phyloP scores from a whole-genome alignment of 805 yeast genomes.

The Saccharomycopsis microspora region DNA sequence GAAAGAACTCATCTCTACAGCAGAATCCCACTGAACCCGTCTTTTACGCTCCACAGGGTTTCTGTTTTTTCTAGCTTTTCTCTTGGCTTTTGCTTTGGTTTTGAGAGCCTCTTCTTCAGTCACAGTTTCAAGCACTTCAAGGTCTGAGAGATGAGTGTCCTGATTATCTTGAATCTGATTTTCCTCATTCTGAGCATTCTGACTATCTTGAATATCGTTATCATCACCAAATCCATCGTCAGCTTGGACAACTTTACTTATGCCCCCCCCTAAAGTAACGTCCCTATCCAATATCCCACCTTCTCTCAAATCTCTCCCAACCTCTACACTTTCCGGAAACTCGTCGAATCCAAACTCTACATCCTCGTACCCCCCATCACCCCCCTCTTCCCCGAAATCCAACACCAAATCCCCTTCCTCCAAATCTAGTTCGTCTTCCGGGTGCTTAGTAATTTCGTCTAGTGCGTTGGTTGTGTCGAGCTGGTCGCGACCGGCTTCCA shows the following conservation, averaged over 20 bases:
- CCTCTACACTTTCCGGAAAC: not conserved
- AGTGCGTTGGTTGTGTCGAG: not conserved
- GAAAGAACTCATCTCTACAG: too few relatives aligned
- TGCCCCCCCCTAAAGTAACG: not conserved
- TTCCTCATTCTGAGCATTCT: not conserved
- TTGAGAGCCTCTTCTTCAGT: too few relatives aligned
- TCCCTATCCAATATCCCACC: not conserved
- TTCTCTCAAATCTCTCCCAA: not conserved
- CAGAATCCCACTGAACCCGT: too few relatives aligned
- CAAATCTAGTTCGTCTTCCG: not conserved
- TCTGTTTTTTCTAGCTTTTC: too few relatives aligned
- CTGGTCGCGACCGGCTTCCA: not conserved
- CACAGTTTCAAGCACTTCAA: too few relatives aligned
- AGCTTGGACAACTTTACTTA: not conserved
- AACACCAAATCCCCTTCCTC: conserved; percentile 6
- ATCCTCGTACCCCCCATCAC: not conserved
- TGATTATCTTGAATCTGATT: too few relatives aligned
- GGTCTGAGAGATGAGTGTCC: too few relatives aligned
- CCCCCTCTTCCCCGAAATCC: conserved; percentile 6
- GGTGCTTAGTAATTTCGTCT: not conserved
- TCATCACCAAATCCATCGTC: not conserved
- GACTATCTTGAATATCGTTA: not conserved
- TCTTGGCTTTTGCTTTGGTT: too few relatives aligned
- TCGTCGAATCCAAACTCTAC: not conserved
- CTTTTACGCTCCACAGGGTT: too few relatives aligned